Conservation (phyloP, 2,329 filamentous ascomycete genomes). For the Rugonectria rugulosa region DNA sequence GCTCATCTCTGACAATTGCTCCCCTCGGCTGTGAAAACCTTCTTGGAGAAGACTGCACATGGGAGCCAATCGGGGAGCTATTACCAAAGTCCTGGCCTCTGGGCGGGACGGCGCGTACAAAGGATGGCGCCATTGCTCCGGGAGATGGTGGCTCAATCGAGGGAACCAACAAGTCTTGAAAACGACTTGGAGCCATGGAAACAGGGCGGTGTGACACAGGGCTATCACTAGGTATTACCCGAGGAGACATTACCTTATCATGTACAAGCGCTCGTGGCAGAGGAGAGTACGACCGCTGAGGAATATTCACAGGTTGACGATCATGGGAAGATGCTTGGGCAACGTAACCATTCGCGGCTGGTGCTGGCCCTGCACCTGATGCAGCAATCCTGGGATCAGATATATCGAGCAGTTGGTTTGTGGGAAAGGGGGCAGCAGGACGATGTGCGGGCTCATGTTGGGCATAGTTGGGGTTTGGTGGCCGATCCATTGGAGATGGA, state of each 20-base stretch:
- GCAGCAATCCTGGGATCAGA: constrained; percentile 30
- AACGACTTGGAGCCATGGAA: constrained; percentile 23
- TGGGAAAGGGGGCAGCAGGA: constrained; percentile 15
- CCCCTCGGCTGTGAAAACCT: constrained; percentile 31
- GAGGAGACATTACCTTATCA: constrained; percentile 40
- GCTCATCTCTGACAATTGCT: constrained; percentile 26
- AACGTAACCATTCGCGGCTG: constrained; percentile 40
- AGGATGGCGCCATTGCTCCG: constrained; percentile 43
- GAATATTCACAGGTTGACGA: constrained; percentile 26
- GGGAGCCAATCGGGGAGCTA: constrained; percentile 26
- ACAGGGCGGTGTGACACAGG: constrained; percentile 32
- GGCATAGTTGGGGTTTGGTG: constrained; percentile 12
- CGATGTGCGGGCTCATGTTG: constrained; percentile 21
- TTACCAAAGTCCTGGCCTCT: constrained; percentile 35
- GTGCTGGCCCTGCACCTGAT: constrained; percentile 31
- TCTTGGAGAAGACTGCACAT: constrained; percentile 31
- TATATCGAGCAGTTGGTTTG: constrained; percentile 26
- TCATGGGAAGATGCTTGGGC: constrained; percentile 29
- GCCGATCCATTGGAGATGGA: constrained; percentile 22
- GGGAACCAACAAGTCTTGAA: constrained; percentile 54
- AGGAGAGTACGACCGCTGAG: constrained; percentile 30
- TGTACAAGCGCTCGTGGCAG: constrained; percentile 22
- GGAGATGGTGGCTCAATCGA: constrained; percentile 57
- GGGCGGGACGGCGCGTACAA: constrained; percentile 44
- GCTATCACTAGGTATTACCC: constrained; percentile 26